Percentiles rank a stretch among this genome's conserved stretches.
These are phyloP conservation scores for Blastomyces gilchristii DNA, from an alignment of 2,329 filamentous ascomycete genomes.

Conservation along the genomic window DNA sequence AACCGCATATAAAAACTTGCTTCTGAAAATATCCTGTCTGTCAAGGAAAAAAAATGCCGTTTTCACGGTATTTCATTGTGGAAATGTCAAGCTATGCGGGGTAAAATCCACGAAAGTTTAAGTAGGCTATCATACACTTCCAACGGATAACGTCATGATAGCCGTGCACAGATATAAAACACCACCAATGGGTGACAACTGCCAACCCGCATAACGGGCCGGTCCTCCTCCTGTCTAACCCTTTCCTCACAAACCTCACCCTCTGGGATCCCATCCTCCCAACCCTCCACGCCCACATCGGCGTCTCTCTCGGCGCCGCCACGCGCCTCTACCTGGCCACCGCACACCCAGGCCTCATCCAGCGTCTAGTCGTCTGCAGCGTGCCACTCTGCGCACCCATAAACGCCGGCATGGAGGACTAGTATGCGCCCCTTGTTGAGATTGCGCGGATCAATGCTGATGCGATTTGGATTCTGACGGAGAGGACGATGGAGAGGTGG, in stretches of 20 bases:
- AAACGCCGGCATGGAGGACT: conserved; percentile 29
- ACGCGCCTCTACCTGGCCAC: conserved; percentile 33
- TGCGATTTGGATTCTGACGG: conserved; percentile 24
- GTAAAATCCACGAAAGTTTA: not conserved
- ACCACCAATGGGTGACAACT: too few species aligned
- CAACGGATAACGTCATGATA: not conserved
- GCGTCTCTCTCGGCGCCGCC: conserved; percentile 39
- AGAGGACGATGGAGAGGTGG: conserved; percentile 34
- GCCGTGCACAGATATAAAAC: too few species aligned
- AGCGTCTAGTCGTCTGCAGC: conserved; percentile 34
- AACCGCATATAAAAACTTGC: not conserved
- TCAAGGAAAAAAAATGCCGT: not conserved
- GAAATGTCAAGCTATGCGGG: not conserved
- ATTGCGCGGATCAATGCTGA: conserved; percentile 26
- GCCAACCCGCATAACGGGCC: conserved; percentile 7
- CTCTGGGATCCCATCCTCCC: conserved; percentile 35
- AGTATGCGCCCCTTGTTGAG: conserved; percentile 29
- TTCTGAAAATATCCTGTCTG: not conserved
- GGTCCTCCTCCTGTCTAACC: conserved; percentile 33
- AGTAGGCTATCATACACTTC: not conserved
- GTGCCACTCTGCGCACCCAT: conserved; percentile 33
- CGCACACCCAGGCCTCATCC: conserved; percentile 29
- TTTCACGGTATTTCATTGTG: too few species aligned
- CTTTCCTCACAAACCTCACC: conserved; percentile 29
- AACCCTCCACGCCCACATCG: conserved; percentile 31